Percentiles rank a stretch among this genome's conserved stretches.
Conservation (phyloP, 495 filamentous ascomycete species). For the Penicillium antarcticum region DNA sequence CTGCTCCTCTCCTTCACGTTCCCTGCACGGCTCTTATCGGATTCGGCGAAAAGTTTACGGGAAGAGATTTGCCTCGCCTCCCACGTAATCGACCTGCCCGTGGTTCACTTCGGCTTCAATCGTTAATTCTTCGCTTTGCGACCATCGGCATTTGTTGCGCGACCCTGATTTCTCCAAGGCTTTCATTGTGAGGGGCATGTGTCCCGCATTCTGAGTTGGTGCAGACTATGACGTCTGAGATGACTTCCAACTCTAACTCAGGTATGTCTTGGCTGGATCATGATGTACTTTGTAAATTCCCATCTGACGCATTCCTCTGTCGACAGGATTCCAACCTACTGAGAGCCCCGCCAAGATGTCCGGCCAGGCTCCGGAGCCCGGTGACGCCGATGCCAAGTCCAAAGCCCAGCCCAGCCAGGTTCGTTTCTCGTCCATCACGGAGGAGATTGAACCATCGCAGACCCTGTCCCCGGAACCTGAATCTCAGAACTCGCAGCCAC, state of each 20-base stretch:
- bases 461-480: conserved; percentile 31
- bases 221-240: conserved; percentile 45
- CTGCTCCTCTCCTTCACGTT: neutral
- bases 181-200: conserved; percentile 32
- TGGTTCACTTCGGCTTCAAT: neutral
- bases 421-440: conserved; percentile 74
- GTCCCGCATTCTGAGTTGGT: conserved; percentile 30
- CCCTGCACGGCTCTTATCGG: conserved; percentile 17
- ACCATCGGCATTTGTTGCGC: neutral
- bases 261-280: conserved; percentile 30
- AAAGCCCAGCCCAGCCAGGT: conserved; percentile 51
- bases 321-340: conserved; percentile 18
- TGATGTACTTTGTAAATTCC: neutral
- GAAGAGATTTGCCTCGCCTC: conserved; percentile 28
- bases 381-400: conserved; percentile 32
- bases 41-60: conserved; percentile 25
- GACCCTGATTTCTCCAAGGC: neutral
- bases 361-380: conserved; percentile 21
- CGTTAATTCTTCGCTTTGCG: neutral
- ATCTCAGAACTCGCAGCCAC: conserved; percentile 16
- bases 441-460: conserved; percentile 63
- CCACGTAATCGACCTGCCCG: conserved; percentile 17
- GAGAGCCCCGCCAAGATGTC: conserved; percentile 26
- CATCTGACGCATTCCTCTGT: conserved; percentile 16
- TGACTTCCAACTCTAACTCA: conserved; percentile 26